Evolutionary conservation across 2,329 filamentous ascomycete genomes (phyloP).

Genomic region (Helotiales sp.): DNA sequence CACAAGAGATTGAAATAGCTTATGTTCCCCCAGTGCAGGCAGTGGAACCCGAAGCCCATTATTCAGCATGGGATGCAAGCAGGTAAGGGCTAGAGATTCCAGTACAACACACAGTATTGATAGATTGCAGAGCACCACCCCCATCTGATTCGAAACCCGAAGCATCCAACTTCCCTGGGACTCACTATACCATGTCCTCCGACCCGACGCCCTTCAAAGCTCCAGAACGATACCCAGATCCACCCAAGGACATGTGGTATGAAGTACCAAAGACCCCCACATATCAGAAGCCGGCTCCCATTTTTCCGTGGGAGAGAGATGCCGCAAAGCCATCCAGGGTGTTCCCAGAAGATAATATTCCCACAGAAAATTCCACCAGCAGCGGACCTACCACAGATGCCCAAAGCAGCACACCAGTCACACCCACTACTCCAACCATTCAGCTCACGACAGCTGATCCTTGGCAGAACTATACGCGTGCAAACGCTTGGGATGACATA

Average conservation of each 20-base stretch:
- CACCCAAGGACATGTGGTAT: conserved; percentile 87
- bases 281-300: conserved; percentile 59
- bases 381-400: conserved; percentile 40
- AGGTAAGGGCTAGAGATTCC: conserved; percentile 44
- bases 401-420: conserved; percentile 37
- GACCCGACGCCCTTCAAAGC: conserved; percentile 75
- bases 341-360: conserved; percentile 57
- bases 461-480: conserved; percentile 72
- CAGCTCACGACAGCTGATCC: conserved; percentile 52
- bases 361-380: conserved; percentile 29
- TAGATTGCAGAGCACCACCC: conserved; percentile 46
- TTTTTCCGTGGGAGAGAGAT: conserved; percentile 89
- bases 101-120: not conserved
- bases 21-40: conserved; percentile 31
- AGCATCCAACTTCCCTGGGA: conserved; percentile 77
- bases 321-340: conserved; percentile 63
- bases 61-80: conserved; percentile 44
- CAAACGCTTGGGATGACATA: conserved; percentile 92
- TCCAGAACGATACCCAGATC: conserved; percentile 75
- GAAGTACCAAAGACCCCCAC: conserved; percentile 68
- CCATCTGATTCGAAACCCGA: conserved; percentile 74
- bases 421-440: conserved; percentile 51
- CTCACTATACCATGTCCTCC: conserved; percentile 80
- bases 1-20: conserved; percentile 31
- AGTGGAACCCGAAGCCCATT: conserved; percentile 22